Evolutionary conservation across 306 rosid species (phyloP).

Genomic region (Mimosa bimucronata): DNA sequence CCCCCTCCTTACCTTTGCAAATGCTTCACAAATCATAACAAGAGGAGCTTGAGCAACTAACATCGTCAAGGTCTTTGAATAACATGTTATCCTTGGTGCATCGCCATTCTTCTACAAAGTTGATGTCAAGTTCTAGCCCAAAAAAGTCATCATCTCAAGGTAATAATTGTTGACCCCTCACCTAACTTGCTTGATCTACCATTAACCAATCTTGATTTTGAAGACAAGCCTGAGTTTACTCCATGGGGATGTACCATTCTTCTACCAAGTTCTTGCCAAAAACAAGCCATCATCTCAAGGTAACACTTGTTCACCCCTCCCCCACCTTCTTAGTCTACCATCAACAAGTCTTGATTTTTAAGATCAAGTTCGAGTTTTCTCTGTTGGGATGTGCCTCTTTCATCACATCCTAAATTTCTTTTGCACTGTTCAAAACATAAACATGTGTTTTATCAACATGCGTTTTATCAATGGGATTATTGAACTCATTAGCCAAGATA

Average conservation of each 20-base stretch:
- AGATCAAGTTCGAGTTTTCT: neutral
- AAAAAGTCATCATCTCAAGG: too few relatives aligned
- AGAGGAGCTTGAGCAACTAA: neutral
- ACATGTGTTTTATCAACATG: too few relatives aligned
- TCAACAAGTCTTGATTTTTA: neutral
- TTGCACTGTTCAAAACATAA: neutral
- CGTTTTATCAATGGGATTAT: neutral
- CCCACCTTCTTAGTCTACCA: neutral
- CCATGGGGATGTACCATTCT: too few relatives aligned
- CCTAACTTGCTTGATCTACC: too few relatives aligned
- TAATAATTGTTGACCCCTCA: too few relatives aligned
- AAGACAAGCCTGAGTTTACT: too few relatives aligned
- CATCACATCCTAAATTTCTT: neutral
- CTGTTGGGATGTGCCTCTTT: neutral
- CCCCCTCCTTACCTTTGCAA: neutral
- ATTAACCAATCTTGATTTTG: too few relatives aligned
- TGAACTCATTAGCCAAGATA: neutral
- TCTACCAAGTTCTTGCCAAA: neutral
- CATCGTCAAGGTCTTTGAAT: neutral
- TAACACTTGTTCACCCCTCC: neutral
- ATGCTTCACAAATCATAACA: neutral
- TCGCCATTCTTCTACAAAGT: too few relatives aligned
- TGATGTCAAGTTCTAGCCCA: too few relatives aligned
- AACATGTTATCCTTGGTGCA: neutral
- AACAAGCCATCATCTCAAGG: too few relatives aligned